Evolutionary conservation across 441 rosid species (phyloP).

Genomic region (Oxalis stricta): DNA sequence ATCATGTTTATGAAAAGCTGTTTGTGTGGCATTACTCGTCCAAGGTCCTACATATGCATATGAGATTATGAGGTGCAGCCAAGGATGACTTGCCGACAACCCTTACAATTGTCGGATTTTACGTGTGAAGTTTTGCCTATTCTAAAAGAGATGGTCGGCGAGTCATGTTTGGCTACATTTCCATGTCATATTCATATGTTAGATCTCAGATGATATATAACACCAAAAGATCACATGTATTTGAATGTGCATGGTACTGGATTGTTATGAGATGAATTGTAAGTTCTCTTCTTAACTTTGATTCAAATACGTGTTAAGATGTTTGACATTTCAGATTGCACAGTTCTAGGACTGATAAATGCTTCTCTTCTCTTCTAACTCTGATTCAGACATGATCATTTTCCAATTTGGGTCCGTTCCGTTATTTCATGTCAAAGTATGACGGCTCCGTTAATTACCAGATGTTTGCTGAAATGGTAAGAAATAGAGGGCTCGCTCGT

Average conservation of each 20-base stretch:
- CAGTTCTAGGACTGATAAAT: too few relatives aligned
- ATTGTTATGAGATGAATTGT: neutral
- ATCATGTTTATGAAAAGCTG: too few relatives aligned
- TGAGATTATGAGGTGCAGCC: slow-evolving; percentile 26
- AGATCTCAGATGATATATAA: slow-evolving; percentile 18
- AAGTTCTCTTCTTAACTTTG: neutral
- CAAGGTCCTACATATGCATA: slow-evolving; percentile 20
- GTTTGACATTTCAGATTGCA: too few relatives aligned
- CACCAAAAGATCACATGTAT: neutral
- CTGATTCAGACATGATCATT: too few relatives aligned
- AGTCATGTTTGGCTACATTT: slow-evolving; percentile 33
- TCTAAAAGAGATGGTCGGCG: slow-evolving; percentile 16
- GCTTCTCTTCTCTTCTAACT: too few relatives aligned
- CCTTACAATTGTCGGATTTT: neutral
- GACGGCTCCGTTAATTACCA: too few relatives aligned
- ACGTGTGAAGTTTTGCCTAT: too few relatives aligned
- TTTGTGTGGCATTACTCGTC: slow-evolving; percentile 10
- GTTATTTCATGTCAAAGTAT: too few relatives aligned
- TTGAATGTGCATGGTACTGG: neutral
- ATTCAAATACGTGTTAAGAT: too few relatives aligned
- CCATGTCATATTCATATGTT: slow-evolving; percentile 20
- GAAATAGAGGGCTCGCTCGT: too few relatives aligned
- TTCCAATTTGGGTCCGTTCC: too few relatives aligned
- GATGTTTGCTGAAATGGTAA: too few relatives aligned
- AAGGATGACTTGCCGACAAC: slow-evolving; percentile 41